Percentiles rank a stretch among this genome's conserved stretches.
Conservation (phyloP, 164 flowering plant genomes). For the Umbilicus rupestris region DNA sequence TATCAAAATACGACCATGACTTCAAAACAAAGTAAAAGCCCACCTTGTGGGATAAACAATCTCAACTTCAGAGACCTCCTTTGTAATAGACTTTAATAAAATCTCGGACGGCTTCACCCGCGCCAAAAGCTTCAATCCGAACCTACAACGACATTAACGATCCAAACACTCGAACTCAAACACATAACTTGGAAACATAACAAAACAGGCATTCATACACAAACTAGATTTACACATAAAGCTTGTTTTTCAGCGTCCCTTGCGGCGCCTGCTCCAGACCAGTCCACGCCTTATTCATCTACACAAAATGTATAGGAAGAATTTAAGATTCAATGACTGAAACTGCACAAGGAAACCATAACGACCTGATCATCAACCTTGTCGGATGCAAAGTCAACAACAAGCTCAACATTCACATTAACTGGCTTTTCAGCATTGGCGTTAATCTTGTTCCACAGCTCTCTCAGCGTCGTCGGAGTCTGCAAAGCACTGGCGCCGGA, state of each 20-base stretch:
- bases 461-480: conserved; percentile 41
- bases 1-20: not conserved
- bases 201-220: not conserved
- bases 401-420: conserved; percentile 47
- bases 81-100: conserved; percentile 75
- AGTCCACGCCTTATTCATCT: conserved; percentile 87
- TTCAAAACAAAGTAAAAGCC: not conserved
- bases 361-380: conserved; percentile 34
- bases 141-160: conserved; percentile 25
- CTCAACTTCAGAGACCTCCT: conserved; percentile 59
- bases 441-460: conserved; percentile 50
- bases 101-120: conserved; percentile 86
- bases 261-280: conserved; percentile 67
- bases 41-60: conserved; percentile 70
- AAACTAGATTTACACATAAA: conserved; percentile 44
- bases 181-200: not conserved
- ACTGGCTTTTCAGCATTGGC: conserved; percentile 26
- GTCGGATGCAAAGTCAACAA: conserved; percentile 50
- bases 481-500: conserved; percentile 24
- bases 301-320: not conserved
- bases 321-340: not conserved
- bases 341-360: not conserved
- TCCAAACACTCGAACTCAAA: not conserved
- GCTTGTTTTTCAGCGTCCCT: conserved; percentile 64
- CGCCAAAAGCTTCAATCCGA: conserved; percentile 61